Conservation (phyloP, 2,329 filamentous ascomycete species). For the Macroventuria anomochaeta region DNA sequence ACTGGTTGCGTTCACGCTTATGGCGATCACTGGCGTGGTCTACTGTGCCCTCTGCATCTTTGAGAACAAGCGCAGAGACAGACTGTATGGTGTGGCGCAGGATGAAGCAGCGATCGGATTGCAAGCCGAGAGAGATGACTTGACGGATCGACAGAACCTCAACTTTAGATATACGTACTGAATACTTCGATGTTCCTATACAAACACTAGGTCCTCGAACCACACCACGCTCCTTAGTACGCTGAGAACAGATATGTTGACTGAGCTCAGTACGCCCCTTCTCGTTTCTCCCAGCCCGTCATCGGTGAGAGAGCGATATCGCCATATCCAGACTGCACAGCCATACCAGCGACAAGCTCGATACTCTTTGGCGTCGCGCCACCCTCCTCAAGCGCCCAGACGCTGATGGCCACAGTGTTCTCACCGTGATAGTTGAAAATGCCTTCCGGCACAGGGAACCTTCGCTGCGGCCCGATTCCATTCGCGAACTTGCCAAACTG, state of each 20-base stretch:
- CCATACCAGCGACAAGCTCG: constrained; percentile 55
- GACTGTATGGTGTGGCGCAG: not conserved
- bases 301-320: constrained; percentile 22
- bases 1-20: not conserved
- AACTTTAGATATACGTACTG: not conserved
- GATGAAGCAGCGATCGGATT: not conserved
- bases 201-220: not conserved
- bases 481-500: constrained; percentile 71
- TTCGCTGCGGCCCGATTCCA: constrained; percentile 73
- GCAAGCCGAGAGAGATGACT: not conserved
- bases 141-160: not conserved
- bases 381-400: constrained; percentile 68
- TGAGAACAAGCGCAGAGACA: constrained; percentile 3
- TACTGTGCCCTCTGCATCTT: not conserved
- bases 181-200: not conserved
- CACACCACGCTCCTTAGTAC: too few relatives aligned
- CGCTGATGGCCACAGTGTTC: constrained; percentile 69
- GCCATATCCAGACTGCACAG: constrained; percentile 47
- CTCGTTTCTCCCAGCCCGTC: constrained; percentile 23
- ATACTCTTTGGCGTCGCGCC: constrained; percentile 66
- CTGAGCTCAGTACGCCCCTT: constrained; percentile 20
- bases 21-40: not conserved
- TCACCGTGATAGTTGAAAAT: constrained; percentile 71
- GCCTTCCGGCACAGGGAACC: constrained; percentile 74
- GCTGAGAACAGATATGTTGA: too few relatives aligned